Evolutionary conservation across 306 rosid species (phyloP).

Genomic region (Oxytropis ochrocephala): DNA sequence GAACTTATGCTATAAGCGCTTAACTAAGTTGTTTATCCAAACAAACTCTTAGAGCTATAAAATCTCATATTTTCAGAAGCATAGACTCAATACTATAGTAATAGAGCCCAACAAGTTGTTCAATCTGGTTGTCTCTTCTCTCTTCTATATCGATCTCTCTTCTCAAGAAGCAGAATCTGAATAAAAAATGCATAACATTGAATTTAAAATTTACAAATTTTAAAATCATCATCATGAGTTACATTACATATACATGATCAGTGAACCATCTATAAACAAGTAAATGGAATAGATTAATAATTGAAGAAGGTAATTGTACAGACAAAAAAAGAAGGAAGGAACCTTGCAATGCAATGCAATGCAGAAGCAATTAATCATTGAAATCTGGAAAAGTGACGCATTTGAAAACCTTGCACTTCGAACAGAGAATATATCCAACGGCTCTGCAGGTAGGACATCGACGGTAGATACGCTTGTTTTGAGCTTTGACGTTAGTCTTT

Average conservation of each 20-base stretch:
- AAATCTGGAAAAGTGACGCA: slow-evolving; percentile 81
- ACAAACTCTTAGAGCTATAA: no score
- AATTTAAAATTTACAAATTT: not conserved
- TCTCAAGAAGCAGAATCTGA: not conserved
- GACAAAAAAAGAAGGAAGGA: not conserved
- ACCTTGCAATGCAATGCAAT: not conserved
- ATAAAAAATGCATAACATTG: not conserved
- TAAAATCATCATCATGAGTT: not conserved
- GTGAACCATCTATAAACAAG: not conserved
- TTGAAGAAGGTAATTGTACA: not conserved
- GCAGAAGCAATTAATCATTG: slow-evolving; percentile 22
- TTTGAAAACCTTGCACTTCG: slow-evolving; percentile 80
- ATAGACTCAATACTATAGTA: no score
- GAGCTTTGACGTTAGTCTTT: slow-evolving; percentile 70
- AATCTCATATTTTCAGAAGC: no score
- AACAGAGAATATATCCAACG: slow-evolving; percentile 70
- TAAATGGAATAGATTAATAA: not conserved
- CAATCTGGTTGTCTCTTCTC: no score
- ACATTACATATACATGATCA: not conserved
- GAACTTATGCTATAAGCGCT: no score
- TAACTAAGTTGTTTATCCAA: no score
- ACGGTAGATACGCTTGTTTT: slow-evolving; percentile 64
- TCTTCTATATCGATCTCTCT: no score
- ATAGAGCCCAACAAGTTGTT: no score
- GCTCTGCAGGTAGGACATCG: slow-evolving; percentile 94